Percentiles rank a stretch among this genome's conserved stretches.
Conservation (phyloP, 2,329 filamentous ascomycete genomes). For the Aspergillus luchuensis region DNA sequence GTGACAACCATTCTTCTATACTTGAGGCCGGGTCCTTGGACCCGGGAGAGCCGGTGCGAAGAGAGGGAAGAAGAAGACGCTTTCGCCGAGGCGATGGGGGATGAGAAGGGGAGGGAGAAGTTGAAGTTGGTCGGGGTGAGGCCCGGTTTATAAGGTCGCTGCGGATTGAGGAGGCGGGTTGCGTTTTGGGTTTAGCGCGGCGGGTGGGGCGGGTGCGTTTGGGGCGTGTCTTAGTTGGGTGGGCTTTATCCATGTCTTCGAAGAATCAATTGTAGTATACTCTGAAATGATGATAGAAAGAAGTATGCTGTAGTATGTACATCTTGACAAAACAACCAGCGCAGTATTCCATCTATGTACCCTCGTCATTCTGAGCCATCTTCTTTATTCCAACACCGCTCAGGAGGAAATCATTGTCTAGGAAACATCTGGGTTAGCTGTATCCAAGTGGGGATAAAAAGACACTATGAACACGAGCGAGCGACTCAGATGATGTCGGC, state of each 20-base stretch:
- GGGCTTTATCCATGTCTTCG: background rate
- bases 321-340: background rate
- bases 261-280: background rate
- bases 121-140: background rate
- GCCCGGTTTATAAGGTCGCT: conserved; percentile 2
- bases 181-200: background rate
- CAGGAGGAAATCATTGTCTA: background rate
- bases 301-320: background rate
- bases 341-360: background rate
- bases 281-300: background rate
- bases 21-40: conserved; percentile 19
- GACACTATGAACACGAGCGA: background rate
- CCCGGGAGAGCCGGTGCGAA: conserved; percentile 15
- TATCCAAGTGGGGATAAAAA: background rate
- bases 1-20: conserved; percentile 21
- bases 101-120: conserved; percentile 3
- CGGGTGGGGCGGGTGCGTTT: background rate
- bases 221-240: background rate
- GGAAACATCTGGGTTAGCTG: background rate
- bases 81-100: conserved; percentile 3
- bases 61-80: background rate
- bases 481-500: conserved; percentile 22
- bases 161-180: background rate
- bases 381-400: background rate
- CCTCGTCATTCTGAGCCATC: background rate